Base-by-base conservation (phyloP, 2,329 filamentous ascomycete genomes). In the Beauveria caledonica region DNA sequence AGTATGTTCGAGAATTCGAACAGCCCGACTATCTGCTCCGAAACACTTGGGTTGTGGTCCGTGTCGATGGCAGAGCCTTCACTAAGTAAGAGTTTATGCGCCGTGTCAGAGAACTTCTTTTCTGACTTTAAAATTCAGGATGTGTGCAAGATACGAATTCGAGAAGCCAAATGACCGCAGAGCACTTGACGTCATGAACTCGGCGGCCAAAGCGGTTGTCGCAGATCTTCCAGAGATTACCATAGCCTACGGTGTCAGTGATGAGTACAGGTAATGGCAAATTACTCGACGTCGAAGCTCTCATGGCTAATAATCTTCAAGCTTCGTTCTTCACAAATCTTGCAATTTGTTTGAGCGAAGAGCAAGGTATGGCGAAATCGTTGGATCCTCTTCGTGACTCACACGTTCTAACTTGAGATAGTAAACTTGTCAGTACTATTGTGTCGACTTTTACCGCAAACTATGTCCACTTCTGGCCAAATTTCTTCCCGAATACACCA, bases 41-140 rank as follows among this genome's bases (percentile, higher is more conserved):
- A 58, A 96, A 95, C 70, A 97, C 93, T 27, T 99, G 92, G 92
- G 88, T 97, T 60, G 91, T 97, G 21, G 86, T 99, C 60, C 87
- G 94, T 62, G 87, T 99, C 68, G 94, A 99, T 75, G 94, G 94
- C 25, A 83, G 93, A 64, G 92, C 92, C 19, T 99, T 99, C 75
- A 94, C 92, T 68, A 97, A 96, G 91, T 95, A 77, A 71, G 74
- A 33, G 21, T 39, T 9, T 33, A 39, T 23, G 23, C 17, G 45
- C 33, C 11, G 15, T 5, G 23, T 39, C 13, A 5, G 9, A 15
- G 40, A 11, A 46, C 8, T 17, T 15, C 6, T 11, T 25, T 29
- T 3, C 46, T 55, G 60, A 61, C 19, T 17, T 21, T 4, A 3
- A 25, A 17, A 21, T 2, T 51, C 63, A 95, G 90, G 69, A 85